Conservation (phyloP, 176 grass and related monocot species). For the Stipa capillata region DNA sequence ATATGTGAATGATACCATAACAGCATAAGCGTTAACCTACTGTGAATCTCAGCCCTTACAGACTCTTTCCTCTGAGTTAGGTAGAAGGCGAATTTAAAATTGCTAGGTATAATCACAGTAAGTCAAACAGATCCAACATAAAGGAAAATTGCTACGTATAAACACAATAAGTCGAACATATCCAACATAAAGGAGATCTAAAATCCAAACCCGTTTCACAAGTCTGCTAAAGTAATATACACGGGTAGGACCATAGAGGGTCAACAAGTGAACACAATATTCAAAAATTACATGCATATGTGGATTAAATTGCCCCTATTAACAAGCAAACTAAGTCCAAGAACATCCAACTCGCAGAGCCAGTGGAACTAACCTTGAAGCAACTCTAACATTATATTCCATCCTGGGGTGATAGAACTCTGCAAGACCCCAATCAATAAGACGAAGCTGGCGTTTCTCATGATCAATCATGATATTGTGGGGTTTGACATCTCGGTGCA, state of each 20-base stretch:
- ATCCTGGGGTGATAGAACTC: conserved; percentile 94
- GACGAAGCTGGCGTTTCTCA: conserved; percentile 66
- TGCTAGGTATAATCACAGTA: too few relatives aligned
- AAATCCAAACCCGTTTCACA: neutral
- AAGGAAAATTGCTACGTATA: neutral
- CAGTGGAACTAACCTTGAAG: conserved; percentile 58
- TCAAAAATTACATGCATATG: conserved; percentile 3
- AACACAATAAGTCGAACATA: neutral
- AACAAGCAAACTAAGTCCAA: neutral
- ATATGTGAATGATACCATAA: neutral
- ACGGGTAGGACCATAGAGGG: neutral
- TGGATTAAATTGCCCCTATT: neutral
- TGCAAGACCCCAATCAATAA: conserved; percentile 98
- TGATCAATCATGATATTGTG: conserved; percentile 99
- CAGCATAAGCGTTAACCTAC: conserved; percentile 7
- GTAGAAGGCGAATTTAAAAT: neutral
- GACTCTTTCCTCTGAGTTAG: neutral
- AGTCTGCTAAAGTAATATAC: neutral
- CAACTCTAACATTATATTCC: conserved; percentile 97
- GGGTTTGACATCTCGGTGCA: conserved; percentile 96
- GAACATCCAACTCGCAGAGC: neutral
- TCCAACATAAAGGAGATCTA: neutral
- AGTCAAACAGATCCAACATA: too few relatives aligned
- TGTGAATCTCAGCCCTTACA: neutral
- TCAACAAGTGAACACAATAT: neutral